Base-by-base conservation (phyloP, 2,329 filamentous ascomycete species). In the Sporothrix inflata region DNA sequence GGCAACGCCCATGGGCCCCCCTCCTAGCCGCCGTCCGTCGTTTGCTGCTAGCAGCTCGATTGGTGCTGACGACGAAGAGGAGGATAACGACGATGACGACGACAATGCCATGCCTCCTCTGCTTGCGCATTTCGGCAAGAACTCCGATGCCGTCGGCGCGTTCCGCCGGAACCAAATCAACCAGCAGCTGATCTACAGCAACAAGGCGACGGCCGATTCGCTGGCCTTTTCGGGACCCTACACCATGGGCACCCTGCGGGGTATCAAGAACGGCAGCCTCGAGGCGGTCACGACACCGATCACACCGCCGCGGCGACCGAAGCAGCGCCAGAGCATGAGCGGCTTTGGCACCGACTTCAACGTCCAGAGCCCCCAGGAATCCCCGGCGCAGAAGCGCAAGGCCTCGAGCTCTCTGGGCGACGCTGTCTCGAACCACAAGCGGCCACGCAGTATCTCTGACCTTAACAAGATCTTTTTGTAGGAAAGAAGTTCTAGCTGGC, bases 141-240 rank as follows among this genome's bases (percentile, higher is more conserved):
- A 88, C 73, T 81, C 85, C 9, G 88, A 90, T 72, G 88, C 91
- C 16, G 92, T 96, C 47, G 92, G 92, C 49, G 91, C 92, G 0
- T 97, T 96, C 85, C 92, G 92, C 71, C 88, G 85, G 75, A 90
- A 88, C 79, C 89, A 88, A 79, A 89, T 84, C 84, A 88, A 88
- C 78, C 85, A 88, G 78, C 86, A 88, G 76, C 82, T 89, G 73
- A 88, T 89, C 73, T 80, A 87, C 74, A 89, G 87, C 81, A 87
- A 86, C 77, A 86, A 88, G 77, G 87, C 87, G 27, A 89, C 88
- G 49, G 82, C 87, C 72, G 87, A 91, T 76, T 89, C 90, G 51
- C 83, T 92, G 34, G 85, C 88, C 67, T 88, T 91, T 79, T 86
- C 88, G 70, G 84, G 87, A 68, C 85, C 88, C 7, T 87, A 90